A percentile compares a stretch with the other conserved stretches of the same genome.
Evolutionary conservation across 306 rosid genomes (phyloP).

Genomic region (Neltuma alba): DNA sequence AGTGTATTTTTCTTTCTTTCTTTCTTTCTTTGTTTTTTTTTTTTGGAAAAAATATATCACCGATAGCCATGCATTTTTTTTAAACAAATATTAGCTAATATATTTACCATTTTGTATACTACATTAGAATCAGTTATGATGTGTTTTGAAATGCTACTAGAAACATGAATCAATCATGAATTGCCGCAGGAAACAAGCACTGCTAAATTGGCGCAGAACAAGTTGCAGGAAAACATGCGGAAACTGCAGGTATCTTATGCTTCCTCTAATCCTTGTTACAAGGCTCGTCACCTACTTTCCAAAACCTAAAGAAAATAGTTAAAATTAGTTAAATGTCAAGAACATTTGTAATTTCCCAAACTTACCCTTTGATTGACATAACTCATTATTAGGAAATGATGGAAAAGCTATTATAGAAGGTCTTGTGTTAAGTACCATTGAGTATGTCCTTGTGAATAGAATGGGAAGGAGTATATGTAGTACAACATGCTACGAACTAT

Average conservation of each 20-base stretch:
- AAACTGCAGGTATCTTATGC: slow-evolving; percentile 60
- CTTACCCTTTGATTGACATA: background rate
- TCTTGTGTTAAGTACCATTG: no score
- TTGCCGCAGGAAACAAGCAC: slow-evolving; percentile 58
- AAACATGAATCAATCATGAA: slow-evolving; percentile 22
- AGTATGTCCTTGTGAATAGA: no score
- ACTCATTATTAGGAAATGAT: background rate
- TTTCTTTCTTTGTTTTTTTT: no score
- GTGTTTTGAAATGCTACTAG: slow-evolving; percentile 2
- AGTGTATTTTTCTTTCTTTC: background rate
- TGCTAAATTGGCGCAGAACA: slow-evolving; percentile 71
- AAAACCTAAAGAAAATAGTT: background rate
- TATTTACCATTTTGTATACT: background rate
- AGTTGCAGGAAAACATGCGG: slow-evolving; percentile 66
- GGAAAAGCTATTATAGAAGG: background rate
- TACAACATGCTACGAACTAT: background rate
- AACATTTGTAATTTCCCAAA: background rate
- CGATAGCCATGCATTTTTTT: background rate
- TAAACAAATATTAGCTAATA: background rate
- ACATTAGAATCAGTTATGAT: background rate
- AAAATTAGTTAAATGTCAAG: background rate
- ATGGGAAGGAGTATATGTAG: no score
- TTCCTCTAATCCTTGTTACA: background rate
- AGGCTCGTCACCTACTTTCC: background rate
- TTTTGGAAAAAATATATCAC: background rate